Percentiles rank a stretch among this genome's conserved stretches.
These are phyloP conservation scores for Trifolium repens DNA, from an alignment of 306 rosid genomes.

Conservation along the genomic window DNA sequence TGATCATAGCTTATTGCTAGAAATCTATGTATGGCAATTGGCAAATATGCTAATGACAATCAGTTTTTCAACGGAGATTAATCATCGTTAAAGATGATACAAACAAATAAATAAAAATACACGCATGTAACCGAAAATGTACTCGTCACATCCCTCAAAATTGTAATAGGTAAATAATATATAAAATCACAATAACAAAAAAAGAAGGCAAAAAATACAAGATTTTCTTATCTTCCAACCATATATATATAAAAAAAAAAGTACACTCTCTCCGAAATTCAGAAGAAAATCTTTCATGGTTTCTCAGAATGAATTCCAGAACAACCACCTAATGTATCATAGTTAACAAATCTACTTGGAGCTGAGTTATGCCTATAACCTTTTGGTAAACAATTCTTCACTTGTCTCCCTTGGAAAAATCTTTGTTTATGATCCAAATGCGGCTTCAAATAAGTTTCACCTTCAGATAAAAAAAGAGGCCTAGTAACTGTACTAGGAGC, in stretches of 20 bases:
- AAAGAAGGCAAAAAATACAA: constrained; percentile 20
- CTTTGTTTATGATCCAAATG: constrained; percentile 45
- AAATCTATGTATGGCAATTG: neutral
- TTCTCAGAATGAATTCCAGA: constrained; percentile 42
- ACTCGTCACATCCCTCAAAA: constrained; percentile 45
- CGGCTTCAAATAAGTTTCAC: constrained; percentile 47
- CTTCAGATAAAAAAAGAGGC: constrained; percentile 56
- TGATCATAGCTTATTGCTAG: constrained; percentile 1
- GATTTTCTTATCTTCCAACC: constrained; percentile 31
- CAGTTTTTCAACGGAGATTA: neutral
- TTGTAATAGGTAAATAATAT: constrained; percentile 36
- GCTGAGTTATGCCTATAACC: constrained; percentile 76
- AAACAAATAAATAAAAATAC: neutral
- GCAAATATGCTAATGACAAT: neutral
- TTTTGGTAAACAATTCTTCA: constrained; percentile 74
- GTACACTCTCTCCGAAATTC: constrained; percentile 6
- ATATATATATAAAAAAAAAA: constrained; percentile 29
- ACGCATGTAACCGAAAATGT: neutral
- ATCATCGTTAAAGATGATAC: neutral
- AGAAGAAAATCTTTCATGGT: constrained; percentile 48
- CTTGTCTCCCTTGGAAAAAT: constrained; percentile 50
- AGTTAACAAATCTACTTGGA: constrained; percentile 83
- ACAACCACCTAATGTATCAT: constrained; percentile 57
- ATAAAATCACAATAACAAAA: constrained; percentile 26
- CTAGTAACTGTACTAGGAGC: constrained; percentile 80